Conservation (phyloP, 306 rosid genomes). For the Quercus gilva region DNA sequence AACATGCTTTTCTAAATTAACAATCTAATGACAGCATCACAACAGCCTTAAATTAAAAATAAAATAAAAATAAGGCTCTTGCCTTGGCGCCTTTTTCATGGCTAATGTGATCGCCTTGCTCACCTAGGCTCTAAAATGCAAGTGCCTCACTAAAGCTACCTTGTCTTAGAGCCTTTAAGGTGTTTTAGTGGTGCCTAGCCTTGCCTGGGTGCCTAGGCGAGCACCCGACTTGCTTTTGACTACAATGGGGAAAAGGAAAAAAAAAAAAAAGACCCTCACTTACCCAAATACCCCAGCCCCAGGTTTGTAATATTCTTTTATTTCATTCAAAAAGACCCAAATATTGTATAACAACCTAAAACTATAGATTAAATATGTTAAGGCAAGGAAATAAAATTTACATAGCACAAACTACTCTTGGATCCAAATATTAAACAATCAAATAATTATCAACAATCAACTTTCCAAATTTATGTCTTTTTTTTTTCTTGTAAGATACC, state of each 20-base stretch:
- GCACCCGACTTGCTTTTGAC: too few species aligned
- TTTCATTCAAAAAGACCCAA: neutral
- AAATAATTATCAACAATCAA: neutral
- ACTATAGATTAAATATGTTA: neutral
- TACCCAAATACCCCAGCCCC: neutral
- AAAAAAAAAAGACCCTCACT: neutral
- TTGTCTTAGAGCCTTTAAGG: too few species aligned
- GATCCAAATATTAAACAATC: neutral
- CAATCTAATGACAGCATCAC: too few species aligned
- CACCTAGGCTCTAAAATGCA: too few species aligned
- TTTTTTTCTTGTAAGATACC: neutral
- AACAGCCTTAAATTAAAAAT: too few species aligned
- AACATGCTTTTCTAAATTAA: too few species aligned
- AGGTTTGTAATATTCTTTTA: neutral
- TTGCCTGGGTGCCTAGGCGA: too few species aligned
- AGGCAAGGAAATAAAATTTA: neutral
- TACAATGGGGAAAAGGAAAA: slow-evolving; percentile 19
- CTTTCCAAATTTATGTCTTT: neutral
- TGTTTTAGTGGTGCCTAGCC: too few species aligned
- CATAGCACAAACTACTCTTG: neutral
- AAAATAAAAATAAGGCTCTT: too few species aligned
- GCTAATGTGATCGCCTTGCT: too few species aligned
- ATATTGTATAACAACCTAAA: neutral
- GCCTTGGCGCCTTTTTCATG: too few species aligned
- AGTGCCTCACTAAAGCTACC: too few species aligned